Conservation (phyloP, 768 basidiomycete species). For the Calocera cornea region DNA sequence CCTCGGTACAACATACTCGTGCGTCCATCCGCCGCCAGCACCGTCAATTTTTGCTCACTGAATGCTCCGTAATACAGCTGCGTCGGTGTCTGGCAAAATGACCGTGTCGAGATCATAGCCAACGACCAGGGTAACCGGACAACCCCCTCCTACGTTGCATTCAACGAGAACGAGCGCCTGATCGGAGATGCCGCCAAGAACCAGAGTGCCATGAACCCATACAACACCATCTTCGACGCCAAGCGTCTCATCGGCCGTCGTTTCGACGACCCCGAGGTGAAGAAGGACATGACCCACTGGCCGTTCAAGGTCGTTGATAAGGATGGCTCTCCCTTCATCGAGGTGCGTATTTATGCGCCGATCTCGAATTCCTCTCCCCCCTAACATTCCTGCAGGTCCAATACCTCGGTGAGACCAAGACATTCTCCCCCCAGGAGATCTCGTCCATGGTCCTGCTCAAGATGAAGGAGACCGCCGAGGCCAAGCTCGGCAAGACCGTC, state of each 20-base stretch:
- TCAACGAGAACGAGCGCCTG: slow-evolving; percentile 88
- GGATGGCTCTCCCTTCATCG: slow-evolving; percentile 93
- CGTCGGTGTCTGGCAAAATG: slow-evolving; percentile 99
- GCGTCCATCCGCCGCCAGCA: slow-evolving; percentile 25
- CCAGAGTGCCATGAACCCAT: slow-evolving; percentile 99
- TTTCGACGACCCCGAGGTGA: slow-evolving; percentile 90
- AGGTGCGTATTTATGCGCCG: slow-evolving; percentile 21
- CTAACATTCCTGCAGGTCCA: slow-evolving; percentile 37
- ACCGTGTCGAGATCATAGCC: slow-evolving; percentile 98
- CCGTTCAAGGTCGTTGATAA: slow-evolving; percentile 94
- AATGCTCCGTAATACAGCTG: slow-evolving; percentile 41
- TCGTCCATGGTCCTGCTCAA: slow-evolving; percentile 99
- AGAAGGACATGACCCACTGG: slow-evolving; percentile 96
- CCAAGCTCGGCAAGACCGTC: slow-evolving; percentile 95
- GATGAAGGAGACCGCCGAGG: slow-evolving; percentile 99
- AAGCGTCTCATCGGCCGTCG: slow-evolving; percentile 97
- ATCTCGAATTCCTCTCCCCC: not conserved
- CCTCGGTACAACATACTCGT: slow-evolving; percentile 96
- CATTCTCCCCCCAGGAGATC: slow-evolving; percentile 95
- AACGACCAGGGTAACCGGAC: slow-evolving; percentile 99
- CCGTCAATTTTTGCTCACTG: slow-evolving; percentile 4
- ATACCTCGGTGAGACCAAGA: slow-evolving; percentile 89
- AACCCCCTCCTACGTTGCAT: slow-evolving; percentile 98
- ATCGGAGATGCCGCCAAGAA: slow-evolving; percentile 99
- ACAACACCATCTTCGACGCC: slow-evolving; percentile 97